Base-by-base conservation (phyloP, 73 alveolate species). In the Strombidium stylifer region DNA sequence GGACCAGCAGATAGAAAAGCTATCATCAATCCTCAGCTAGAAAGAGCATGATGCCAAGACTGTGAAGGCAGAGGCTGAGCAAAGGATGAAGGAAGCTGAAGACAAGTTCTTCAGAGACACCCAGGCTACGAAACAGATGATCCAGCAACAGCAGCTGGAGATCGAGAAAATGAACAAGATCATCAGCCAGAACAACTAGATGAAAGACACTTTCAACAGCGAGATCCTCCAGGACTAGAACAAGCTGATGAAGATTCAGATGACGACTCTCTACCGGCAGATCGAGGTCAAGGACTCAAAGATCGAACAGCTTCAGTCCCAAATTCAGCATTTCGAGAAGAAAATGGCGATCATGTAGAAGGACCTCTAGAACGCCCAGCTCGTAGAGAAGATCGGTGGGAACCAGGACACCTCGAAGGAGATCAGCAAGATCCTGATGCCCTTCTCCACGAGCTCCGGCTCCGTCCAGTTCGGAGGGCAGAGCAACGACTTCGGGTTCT, bases 301-400 rank as follows among this genome's bases (percentile, higher is more conserved):
- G 32, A 65, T 50, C 41, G 53, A 64, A 28, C 31, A 48, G n/a
- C 61, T 39, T 2, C 51, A 52, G 12, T 11, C 26, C 23, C 18
- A 53, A 25, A 52, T 36, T 8, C 32, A 32, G 2, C 23, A 21
- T 24, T 60, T 68, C 20, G 52, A 82, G 45, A 52, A 65, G 34
- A 60, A 52, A 18, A 3, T 32, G 1, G 82, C 64, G 30, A 52
- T 3, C 15, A 57, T 34, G 37, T 73, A 52, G 72, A 53, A 36
- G 69, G 56, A 53, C 23, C 53, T 69, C 72, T 53, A 69, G 28
- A 6, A 34, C 24, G 46, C 67, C 67, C 30, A 69, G 47, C 59
- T 54, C 10, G 11, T 32, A 36, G 11, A 28, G 3, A 10, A 35
- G 42, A 49, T 67, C 37, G 82, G 82, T 52, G 52, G 40, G 23